Evolutionary conservation across 805 yeast genomes (phyloP), one percentile per base, ranked within the genome.

Genomic region (Ogataea philodendri): DNA sequence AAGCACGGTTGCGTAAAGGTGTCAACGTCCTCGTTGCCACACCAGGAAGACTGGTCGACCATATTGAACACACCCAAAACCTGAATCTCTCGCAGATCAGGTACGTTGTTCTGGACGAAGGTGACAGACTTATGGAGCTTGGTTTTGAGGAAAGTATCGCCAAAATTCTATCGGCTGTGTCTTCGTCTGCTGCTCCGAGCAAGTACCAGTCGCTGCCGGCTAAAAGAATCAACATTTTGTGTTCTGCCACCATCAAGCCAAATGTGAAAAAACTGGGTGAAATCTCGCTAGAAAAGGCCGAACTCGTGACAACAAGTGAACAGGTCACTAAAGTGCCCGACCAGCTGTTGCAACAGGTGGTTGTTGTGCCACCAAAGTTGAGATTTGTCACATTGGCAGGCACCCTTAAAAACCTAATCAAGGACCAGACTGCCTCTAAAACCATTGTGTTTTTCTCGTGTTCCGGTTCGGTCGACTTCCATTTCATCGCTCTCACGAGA

Each of bases 391-490:
- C 96, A 0, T 60, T 93, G 27, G 77, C 84, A 7, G 88, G 85
- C 1, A 56, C 71, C 5, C 65, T 93, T 41, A 76, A 73, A 52
- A 64, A 69, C 11, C 61, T 81, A 5, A 62, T 73, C 1, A 59
- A 59, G 8, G 46, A 57, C 4, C 37, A 42, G 1, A 41, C 45
- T 4, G 49, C 44, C 5, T 48, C 74, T 2, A 73, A 84, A 44
- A 78, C 87, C 1, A 81, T 93, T 57, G 87, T 93, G 0, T 93
- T 93, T 59, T 73, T 89, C 46, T 84, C 96, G 9, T 90, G 98
- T 64, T 79, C 97, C 0, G 97, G 90, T 56, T 84, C 96, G n/a
- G 97, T 94, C 15, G 89, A 93, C 49, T 93, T 84, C 66, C 96
- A 93, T 62, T 87, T 78, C 59, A 73, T 76, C 29, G 82, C 78